Evolutionary conservation across 495 filamentous ascomycete species (phyloP), one percentile per base, ranked within the genome.

Genomic region (Penicillium odoratum): DNA sequence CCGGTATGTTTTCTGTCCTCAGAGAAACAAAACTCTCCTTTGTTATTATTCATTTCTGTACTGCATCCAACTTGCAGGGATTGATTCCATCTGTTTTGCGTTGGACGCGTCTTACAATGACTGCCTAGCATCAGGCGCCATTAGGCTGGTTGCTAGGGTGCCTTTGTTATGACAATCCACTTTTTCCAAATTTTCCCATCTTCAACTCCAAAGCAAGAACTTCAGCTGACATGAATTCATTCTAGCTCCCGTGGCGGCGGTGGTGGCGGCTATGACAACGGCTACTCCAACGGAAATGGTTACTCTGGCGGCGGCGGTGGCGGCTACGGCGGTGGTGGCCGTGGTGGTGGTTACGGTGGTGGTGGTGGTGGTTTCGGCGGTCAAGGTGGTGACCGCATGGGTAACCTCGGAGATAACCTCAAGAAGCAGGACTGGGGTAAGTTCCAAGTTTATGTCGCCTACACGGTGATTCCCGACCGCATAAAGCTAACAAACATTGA

Each of bases 401-500:
- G 86, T 63, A 88, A 88, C 74, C 88, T 98, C 52, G 94, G 94
- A 61, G 84, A 89, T 54, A 83, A 84, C 62, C 79, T 98, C 54
- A 90, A 94, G 79, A 85, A 86, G 62, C 94, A 95, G 64, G 81
- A 84, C 44, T 97, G 89, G 88, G 91, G 90, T 93, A 78, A 74
- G 88, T 79, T 48, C 10, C 34, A 30, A 40, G 5, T 42, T 31
- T 11, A 16, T 7, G 7, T 9, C 10, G 10, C 18, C 29, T 10
- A 33, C 3, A 15, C 26, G 7, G 21, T 43, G 29, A 48, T 54
- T 16, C 36, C 16, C 28, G 48, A 57, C 15, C 38, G 30, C 46
- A 55, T 28, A 43, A 54, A 65, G 52, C 73, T 76, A 74, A 77
- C 58, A 26, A 30, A 33, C 8, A 31, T 45, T 13, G 29, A 40